These are phyloP conservation scores for Entomortierella chlamydospora DNA, from an alignment of 192 early-diverging fungal genomes.

Conservation along the genomic window DNA sequence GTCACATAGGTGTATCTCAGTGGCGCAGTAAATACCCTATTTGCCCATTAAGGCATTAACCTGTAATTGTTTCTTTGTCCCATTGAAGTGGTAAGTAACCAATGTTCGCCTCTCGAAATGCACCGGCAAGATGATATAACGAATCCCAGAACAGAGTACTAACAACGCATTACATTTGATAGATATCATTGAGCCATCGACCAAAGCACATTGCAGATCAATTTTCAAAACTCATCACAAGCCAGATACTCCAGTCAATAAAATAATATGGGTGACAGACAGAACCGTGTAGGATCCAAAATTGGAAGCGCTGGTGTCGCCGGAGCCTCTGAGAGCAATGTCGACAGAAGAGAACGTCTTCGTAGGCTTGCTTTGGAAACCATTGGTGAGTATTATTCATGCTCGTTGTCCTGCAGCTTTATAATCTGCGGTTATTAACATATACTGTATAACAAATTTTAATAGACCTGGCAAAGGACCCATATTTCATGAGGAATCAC, in stretches of 20 bases:
- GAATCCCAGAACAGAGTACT: no score
- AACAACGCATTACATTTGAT: no score
- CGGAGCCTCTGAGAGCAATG: conserved; percentile 85
- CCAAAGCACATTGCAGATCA: no score
- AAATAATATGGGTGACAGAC: conserved; percentile 43
- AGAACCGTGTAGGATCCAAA: conserved; percentile 94
- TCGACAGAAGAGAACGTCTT: conserved; percentile 93
- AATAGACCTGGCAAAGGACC: conserved; percentile 85
- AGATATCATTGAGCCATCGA: no score
- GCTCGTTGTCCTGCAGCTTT: neutral
- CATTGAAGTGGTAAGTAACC: no score
- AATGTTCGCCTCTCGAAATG: no score
- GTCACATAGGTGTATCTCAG: no score
- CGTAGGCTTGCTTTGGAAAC: conserved; percentile 95
- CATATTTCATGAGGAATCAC: conserved; percentile 97
- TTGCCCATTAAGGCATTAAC: no score
- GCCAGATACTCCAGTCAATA: neutral
- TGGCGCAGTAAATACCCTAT: no score
- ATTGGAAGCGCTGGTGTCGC: conserved; percentile 90
- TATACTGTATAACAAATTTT: neutral
- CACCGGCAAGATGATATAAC: no score
- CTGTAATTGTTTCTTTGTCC: no score
- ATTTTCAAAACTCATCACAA: no score
- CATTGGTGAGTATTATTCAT: conserved; percentile 69
- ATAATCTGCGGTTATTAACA: neutral